phyloP scores from a whole-genome alignment of 164 flowering plant genomes.

The Cinnamomum micranthum region DNA sequence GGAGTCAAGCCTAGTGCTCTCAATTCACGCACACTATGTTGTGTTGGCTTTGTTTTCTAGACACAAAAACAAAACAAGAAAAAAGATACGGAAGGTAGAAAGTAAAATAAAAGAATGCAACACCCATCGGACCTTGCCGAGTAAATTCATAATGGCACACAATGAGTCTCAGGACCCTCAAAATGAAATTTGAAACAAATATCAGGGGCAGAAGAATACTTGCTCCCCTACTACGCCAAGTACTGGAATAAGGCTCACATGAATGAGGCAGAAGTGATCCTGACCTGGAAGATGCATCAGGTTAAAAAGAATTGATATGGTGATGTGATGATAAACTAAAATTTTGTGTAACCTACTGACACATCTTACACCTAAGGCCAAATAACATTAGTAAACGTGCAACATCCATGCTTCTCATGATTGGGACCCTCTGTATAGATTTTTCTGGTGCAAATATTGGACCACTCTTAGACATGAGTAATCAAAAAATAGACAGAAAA shows the following conservation, averaged over 20 bases:
- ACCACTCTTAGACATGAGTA: background rate
- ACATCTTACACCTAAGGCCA: background rate
- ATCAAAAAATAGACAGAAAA: background rate
- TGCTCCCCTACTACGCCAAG: conserved; percentile 96
- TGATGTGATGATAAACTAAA: background rate
- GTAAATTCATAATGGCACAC: background rate
- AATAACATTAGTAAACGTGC: background rate
- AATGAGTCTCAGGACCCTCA: background rate
- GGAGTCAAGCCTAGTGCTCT: conserved; percentile 96
- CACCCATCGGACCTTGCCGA: background rate
- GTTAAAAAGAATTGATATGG: background rate
- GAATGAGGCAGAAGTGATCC: conserved; percentile 89
- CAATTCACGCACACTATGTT: conserved; percentile 92
- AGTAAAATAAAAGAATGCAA: background rate
- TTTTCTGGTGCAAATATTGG: background rate
- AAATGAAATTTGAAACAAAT: conserved; percentile 2
- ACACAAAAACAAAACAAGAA: background rate
- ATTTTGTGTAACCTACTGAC: background rate
- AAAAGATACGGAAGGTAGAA: background rate
- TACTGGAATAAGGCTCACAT: conserved; percentile 97
- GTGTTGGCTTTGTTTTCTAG: conserved; percentile 99
- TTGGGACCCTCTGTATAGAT: background rate
- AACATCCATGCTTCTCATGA: background rate
- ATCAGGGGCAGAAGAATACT: conserved; percentile 34
- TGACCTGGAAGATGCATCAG: conserved; percentile 40